Conservation (phyloP, 352 stramenopile species). For the Phytopythium oedochilum region DNA sequence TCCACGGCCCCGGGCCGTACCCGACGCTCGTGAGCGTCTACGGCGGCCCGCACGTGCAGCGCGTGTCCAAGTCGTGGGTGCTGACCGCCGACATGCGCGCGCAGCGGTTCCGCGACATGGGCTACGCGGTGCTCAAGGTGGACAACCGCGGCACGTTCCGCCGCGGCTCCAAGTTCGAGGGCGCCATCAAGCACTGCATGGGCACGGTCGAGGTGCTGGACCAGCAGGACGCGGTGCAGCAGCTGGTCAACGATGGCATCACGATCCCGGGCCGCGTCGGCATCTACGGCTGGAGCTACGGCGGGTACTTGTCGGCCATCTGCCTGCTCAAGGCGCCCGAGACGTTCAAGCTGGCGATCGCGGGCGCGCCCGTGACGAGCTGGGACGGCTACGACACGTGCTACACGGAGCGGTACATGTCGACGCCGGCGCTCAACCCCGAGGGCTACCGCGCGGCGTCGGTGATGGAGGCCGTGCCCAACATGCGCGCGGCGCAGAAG, state of each 20-base stretch:
- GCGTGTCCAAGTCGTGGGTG: slow-evolving; percentile 90
- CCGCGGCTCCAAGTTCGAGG: slow-evolving; percentile 91
- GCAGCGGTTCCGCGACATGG: slow-evolving; percentile 89
- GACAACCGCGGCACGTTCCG: slow-evolving; percentile 95
- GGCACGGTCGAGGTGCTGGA: slow-evolving; percentile 89
- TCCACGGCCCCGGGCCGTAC: slow-evolving; percentile 91
- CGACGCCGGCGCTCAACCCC: slow-evolving; percentile 90
- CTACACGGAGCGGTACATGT: slow-evolving; percentile 98
- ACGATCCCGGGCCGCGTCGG: slow-evolving; percentile 85
- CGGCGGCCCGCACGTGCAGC: slow-evolving; percentile 95
- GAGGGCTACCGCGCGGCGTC: slow-evolving; percentile 87
- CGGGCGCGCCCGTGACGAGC: slow-evolving; percentile 94
- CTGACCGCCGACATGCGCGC: slow-evolving; percentile 93
- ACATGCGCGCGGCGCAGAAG: slow-evolving; percentile 87
- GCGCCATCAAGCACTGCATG: slow-evolving; percentile 91
- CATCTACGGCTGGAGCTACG: slow-evolving; percentile 99
- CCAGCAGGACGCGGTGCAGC: slow-evolving; percentile 75
- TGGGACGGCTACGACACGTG: slow-evolving; percentile 99
- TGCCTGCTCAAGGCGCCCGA: slow-evolving; percentile 94
- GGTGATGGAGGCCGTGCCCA: slow-evolving; percentile 91
- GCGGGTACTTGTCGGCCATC: slow-evolving; percentile 97
- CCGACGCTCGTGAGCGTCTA: slow-evolving; percentile 96
- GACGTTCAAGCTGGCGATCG: slow-evolving; percentile 94
- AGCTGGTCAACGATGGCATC: slow-evolving; percentile 82
- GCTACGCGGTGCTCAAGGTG: slow-evolving; percentile 95